phyloP scores from a whole-genome alignment of 768 basidiomycete species.

The Boletus subparvulus region DNA sequence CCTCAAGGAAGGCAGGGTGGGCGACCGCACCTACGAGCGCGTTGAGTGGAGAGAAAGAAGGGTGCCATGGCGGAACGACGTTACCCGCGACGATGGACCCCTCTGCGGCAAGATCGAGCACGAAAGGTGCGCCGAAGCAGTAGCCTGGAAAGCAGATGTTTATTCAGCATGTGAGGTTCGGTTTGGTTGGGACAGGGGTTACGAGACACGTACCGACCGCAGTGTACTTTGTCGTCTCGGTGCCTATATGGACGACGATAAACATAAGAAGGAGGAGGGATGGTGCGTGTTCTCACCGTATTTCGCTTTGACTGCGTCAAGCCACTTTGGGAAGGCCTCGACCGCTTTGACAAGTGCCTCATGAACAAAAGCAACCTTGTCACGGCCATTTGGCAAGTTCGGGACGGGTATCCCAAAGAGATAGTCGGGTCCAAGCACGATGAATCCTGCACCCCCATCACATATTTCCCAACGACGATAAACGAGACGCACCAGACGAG shows the following conservation, averaged over 20 bases:
- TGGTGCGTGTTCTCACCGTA: conserved; percentile 38
- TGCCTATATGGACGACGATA: conserved; percentile 12
- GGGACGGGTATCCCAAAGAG: conserved; percentile 51
- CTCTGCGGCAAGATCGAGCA: conserved; percentile 43
- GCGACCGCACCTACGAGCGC: conserved; percentile 43
- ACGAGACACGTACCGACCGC: conserved; percentile 39
- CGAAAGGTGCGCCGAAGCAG: conserved; percentile 55
- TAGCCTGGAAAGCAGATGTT: conserved; percentile 39
- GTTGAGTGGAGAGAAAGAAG: neutral
- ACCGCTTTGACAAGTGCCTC: conserved; percentile 34
- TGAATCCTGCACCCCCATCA: conserved; percentile 42
- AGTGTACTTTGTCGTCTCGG: conserved; percentile 38
- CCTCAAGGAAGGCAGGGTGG: conserved; percentile 51
- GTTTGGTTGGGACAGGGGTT: too few species aligned
- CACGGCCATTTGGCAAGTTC: conserved; percentile 29
- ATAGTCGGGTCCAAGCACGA: conserved; percentile 59
- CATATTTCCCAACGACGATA: neutral
- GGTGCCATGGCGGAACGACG: neutral
- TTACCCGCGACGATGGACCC: conserved; percentile 47
- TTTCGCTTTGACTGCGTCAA: conserved; percentile 45
- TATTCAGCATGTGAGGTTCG: neutral
- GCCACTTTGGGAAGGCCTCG: conserved; percentile 47
- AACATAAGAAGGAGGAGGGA: neutral
- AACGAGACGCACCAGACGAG: conserved; percentile 43
- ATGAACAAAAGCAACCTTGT: conserved; percentile 41